Base-by-base conservation (phyloP, 106 monocot species). In the Agapanthus africanus region DNA sequence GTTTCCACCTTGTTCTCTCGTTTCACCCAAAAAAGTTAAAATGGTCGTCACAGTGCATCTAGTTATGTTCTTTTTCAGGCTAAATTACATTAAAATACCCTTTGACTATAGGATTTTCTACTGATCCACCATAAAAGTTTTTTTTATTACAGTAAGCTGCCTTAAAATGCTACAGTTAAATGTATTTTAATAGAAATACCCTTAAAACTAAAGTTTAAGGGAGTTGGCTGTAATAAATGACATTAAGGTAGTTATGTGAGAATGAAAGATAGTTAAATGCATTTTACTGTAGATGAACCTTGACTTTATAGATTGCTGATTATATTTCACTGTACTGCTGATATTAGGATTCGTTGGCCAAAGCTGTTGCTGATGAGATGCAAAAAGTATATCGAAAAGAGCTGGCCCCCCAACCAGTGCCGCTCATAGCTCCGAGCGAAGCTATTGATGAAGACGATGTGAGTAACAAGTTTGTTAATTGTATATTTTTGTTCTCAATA, bases 341-440 rank as follows among this genome's bases (percentile, higher is more conserved):
- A 18, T 63, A 80, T 15, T 70, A 94, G 94, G 95, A 95, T 84
- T 70, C 95, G 34, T 70, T 95, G 52, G 95, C 95, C 67, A 81
- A 84, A 87, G 95, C 95, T 76, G 95, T 95, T 70, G 95, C 91
- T 15, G 78, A 83, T 62, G 95, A 95, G 71, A 91, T 91, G 91
- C 81, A 80, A 74, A 95, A 95, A 60, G 37, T 86, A 1, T 95
- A 86, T 49, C 71, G 49, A 4, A 81, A 80, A 28, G 95, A 95
- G 79, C 76, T 95, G 63, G 84, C 68, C 26, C 95, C 95, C 37
- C 54, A 82, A 60, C 95, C 86, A 32, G 80, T 95, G 44, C 95
- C 91, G 46, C 79, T 82, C 50, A 74, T 54, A 15, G 82, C 86
- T 69, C 4, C 66, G 54, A 91, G 88, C 51, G 86, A 88, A 79